Conservation (phyloP, 2,329 filamentous ascomycete genomes). For the Aphanoascus verrucosus region DNA sequence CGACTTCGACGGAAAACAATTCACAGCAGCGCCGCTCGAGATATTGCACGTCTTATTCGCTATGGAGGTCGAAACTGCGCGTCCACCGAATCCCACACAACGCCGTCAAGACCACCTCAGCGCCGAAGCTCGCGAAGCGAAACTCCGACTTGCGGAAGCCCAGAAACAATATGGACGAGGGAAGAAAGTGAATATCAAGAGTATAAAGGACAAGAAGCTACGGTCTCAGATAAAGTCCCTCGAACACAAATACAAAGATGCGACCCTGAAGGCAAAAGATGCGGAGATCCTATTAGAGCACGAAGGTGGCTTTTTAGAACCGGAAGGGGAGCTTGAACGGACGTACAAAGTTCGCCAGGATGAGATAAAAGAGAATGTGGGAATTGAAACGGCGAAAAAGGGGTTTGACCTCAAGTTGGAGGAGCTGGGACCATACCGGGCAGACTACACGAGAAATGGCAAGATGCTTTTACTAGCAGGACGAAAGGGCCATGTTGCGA, state of each 20-base stretch:
- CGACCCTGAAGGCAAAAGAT: constrained; percentile 76
- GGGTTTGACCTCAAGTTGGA: constrained; percentile 80
- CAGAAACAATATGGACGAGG: constrained; percentile 77
- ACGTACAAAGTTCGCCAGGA: constrained; percentile 89
- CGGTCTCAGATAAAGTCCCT: constrained; percentile 66
- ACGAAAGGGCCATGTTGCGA: constrained; percentile 86
- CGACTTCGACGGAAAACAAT: constrained; percentile 5
- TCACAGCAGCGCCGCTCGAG: too few species aligned
- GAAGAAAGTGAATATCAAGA: constrained; percentile 58
- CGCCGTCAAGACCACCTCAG: background rate
- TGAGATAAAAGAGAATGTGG: constrained; percentile 65
- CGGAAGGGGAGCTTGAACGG: constrained; percentile 76
- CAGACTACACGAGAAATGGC: constrained; percentile 84
- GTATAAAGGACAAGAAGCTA: constrained; percentile 80
- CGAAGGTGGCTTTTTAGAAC: constrained; percentile 70
- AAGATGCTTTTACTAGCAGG: constrained; percentile 75
- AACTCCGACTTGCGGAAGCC: constrained; percentile 40
- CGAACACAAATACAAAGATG: constrained; percentile 73
- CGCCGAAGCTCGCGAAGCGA: constrained; percentile 31
- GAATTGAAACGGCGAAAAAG: constrained; percentile 79
- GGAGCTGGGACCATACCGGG: constrained; percentile 72
- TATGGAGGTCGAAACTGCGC: constrained; percentile 23
- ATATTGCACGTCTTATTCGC: background rate
- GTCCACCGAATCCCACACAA: constrained; percentile 7
- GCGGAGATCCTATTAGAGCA: constrained; percentile 91